Percentiles rank a stretch among this genome's conserved stretches.
Evolutionary conservation across 495 filamentous ascomycete genomes (phyloP).

Genomic region (Aspergillus bridgeri): DNA sequence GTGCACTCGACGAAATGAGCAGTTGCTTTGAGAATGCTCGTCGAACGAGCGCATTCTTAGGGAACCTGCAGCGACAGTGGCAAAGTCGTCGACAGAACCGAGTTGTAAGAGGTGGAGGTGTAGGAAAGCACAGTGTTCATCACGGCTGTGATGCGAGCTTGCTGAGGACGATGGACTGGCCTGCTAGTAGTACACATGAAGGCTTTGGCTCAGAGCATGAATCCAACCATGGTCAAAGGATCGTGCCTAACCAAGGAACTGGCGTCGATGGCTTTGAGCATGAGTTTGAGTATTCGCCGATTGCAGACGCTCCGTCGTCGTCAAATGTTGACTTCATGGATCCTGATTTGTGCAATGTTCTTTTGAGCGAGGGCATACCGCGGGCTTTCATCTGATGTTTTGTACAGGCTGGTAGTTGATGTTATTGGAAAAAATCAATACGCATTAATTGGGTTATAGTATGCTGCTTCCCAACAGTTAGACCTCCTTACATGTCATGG

Average conservation of each 20-base stretch:
- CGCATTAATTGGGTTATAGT: too few species aligned
- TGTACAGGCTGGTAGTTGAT: too few species aligned
- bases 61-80: slow-evolving; percentile 18
- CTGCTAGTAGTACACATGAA: background rate
- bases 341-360: background rate
- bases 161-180: background rate
- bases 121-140: too few species aligned
- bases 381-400: background rate
- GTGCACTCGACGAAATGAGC: slow-evolving; percentile 22
- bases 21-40: slow-evolving; percentile 17
- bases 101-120: too few species aligned
- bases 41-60: slow-evolving; percentile 17
- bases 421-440: too few species aligned
- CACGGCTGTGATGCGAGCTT: background rate
- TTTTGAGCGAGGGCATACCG: background rate
- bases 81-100: background rate
- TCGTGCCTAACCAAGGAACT: background rate
- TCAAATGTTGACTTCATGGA: background rate
- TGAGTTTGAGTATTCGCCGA: background rate
- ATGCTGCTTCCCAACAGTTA: too few species aligned
- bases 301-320: background rate
- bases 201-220: background rate
- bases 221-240: background rate
- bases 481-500: too few species aligned
- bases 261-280: background rate